phyloP scores from a whole-genome alignment of 2,329 filamentous ascomycete genomes.

The Colletotrichum horii region DNA sequence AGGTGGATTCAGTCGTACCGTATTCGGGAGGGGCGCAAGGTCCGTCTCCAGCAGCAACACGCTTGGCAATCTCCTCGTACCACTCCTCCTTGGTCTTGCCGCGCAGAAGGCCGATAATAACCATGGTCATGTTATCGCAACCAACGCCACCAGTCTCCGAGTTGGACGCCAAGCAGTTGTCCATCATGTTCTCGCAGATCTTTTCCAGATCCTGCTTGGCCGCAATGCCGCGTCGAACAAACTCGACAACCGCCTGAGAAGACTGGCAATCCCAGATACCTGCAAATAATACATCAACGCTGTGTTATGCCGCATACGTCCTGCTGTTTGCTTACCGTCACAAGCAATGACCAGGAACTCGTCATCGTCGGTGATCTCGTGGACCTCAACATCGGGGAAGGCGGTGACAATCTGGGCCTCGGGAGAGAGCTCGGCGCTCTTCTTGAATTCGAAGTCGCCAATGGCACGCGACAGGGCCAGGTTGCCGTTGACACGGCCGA shows the following conservation, averaged over 20 bases:
- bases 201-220: slow-evolving; percentile 93
- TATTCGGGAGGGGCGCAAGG: slow-evolving; percentile 99
- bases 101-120: slow-evolving; percentile 84
- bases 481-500: slow-evolving; percentile 97
- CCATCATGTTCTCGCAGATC: slow-evolving; percentile 99
- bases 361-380: slow-evolving; percentile 90
- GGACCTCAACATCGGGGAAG: slow-evolving; percentile 90
- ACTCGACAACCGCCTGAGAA: slow-evolving; percentile 95
- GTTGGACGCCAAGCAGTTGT: slow-evolving; percentile 97
- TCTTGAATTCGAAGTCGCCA: slow-evolving; percentile 99
- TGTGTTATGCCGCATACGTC: neutral
- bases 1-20: slow-evolving; percentile 69
- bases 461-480: slow-evolving; percentile 95
- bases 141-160: slow-evolving; percentile 97
- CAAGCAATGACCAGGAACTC: slow-evolving; percentile 95
- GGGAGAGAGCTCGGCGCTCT: slow-evolving; percentile 94
- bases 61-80: slow-evolving; percentile 94
- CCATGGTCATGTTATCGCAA: slow-evolving; percentile 99
- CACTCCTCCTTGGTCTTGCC: slow-evolving; percentile 96
- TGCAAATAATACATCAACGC: slow-evolving; percentile 42
- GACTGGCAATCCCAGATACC: slow-evolving; percentile 99
- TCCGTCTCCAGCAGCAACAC: slow-evolving; percentile 95
- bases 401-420: slow-evolving; percentile 99
- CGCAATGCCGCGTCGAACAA: slow-evolving; percentile 93
- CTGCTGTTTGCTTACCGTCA: slow-evolving; percentile 70